Base-by-base conservation (phyloP, 148 eudicot genomes). In the Fagopyrum tataricum region DNA sequence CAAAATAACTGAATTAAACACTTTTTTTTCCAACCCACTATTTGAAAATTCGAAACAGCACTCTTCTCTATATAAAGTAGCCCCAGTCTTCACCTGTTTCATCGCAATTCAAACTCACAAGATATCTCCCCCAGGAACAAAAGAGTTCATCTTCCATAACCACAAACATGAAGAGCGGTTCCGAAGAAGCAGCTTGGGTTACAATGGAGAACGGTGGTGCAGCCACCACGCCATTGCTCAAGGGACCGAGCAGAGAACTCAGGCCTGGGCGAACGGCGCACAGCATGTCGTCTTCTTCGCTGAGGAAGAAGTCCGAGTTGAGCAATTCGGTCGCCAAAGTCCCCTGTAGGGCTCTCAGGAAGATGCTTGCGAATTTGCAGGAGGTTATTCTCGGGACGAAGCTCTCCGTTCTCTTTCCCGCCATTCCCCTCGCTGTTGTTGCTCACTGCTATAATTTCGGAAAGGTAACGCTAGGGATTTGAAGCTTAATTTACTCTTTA, bases 371-470 rank as follows among this genome's bases (percentile, higher is more conserved):
- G 67, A 88, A 86, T 74, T 17, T 88, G 11, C 87, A 84, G 58
- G 87, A 86, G 77, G 88, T 88, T 20, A 46, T 86, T 79, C 70
- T 88, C 26, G 92, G 92, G 26, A 88, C 92, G 24, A 88, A 86
- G 78, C 87, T 88, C n/a, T 75, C 79, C 0, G 69, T 84, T 46
- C 82, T 88, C 52, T 81, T 86, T 61, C 74, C 80, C 0, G 90
- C 88, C 74, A 80, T 88, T 41, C 92, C 90, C 0, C 64, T 83
- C 5, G 88, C 90, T 39, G 70, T 88, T 40, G 70, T 55, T 2
- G 92, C 88, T 1, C 41, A 88, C n/a, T 73, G 39, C 31, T 70
- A 55, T 6, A 61, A 79, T 31, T 81, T 61, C 14, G 68, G 68
- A 62, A 31, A 15, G 41, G 68, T 62, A 62, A 11, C 4, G 64